phyloP scores from a whole-genome alignment of 805 yeast genomes.

The Kluyveromyces nonfermentans region DNA sequence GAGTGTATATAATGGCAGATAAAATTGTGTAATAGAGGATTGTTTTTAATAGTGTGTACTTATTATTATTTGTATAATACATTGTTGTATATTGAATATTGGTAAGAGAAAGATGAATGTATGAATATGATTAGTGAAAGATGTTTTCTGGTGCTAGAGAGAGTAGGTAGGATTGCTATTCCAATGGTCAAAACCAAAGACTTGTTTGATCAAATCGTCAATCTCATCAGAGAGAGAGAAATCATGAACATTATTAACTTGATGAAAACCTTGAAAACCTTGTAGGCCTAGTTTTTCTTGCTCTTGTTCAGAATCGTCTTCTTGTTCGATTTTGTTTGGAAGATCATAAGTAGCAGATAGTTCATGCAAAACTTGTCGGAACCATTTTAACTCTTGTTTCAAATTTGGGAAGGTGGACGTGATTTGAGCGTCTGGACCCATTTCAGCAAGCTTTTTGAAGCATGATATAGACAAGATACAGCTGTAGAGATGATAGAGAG shows the following conservation, averaged over 20 bases:
- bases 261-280: conserved; percentile 15
- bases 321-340: conserved; percentile 19
- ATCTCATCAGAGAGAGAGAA: conserved; percentile 30
- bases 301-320: conserved; percentile 18
- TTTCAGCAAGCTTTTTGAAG: conserved; percentile 16
- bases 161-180: conserved; percentile 8
- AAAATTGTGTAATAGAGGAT: too few relatives aligned
- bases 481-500: conserved; percentile 27
- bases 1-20: too few relatives aligned
- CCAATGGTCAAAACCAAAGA: conserved; percentile 22
- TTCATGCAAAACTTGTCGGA: conserved; percentile 17
- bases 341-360: conserved; percentile 10
- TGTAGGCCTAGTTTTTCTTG: conserved; percentile 11
- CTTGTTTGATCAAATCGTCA: conserved; percentile 28
- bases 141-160: neutral
- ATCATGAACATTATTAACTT: conserved; percentile 25
- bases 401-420: conserved; percentile 3
- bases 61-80: too few relatives aligned
- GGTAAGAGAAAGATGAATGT: too few relatives aligned
- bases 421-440: conserved; percentile 6
- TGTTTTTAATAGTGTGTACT: too few relatives aligned
- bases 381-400: conserved; percentile 15
- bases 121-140: too few relatives aligned
- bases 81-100: too few relatives aligned
- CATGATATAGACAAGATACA: conserved; percentile 26